These are phyloP conservation scores for Citrus medica DNA, from an alignment of 345 rosid species.

Conservation along the genomic window DNA sequence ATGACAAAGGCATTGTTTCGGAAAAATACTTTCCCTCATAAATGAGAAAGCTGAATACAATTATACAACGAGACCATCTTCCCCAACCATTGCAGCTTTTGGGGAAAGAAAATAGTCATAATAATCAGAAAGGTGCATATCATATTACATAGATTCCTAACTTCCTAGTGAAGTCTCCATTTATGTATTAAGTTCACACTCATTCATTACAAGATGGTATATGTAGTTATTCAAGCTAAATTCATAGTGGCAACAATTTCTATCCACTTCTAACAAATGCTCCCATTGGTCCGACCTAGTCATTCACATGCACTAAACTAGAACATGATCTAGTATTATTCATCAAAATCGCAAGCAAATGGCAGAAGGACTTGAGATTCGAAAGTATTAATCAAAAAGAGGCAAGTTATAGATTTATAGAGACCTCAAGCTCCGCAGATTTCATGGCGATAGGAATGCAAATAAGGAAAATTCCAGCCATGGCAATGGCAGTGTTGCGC, in stretches of 20 bases:
- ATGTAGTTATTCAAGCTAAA: not conserved
- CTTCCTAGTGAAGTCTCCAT: not conserved
- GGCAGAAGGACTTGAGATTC: not conserved
- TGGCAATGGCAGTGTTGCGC: conserved; percentile 95
- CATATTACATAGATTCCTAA: not conserved
- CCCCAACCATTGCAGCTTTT: not conserved
- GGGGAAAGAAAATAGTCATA: not conserved
- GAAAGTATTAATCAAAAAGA: not conserved
- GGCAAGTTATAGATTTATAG: not conserved
- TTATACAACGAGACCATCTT: not conserved
- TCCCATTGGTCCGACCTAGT: not conserved
- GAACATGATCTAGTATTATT: not conserved
- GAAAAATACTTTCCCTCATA: not conserved
- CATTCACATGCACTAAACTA: not conserved
- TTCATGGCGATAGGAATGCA: conserved; percentile 92
- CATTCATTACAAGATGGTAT: not conserved
- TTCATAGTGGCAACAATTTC: not conserved
- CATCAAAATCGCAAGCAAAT: not conserved
- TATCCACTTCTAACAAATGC: not conserved
- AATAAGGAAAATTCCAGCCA: conserved; percentile 75
- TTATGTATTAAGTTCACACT: not conserved
- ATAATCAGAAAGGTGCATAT: not conserved
- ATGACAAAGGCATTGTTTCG: not conserved
- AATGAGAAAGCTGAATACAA: not conserved
- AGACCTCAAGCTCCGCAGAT: conserved; percentile 94